Evolutionary conservation across 202 grass and related monocot genomes (phyloP), one percentile per base, ranked within the genome.

Genomic region (Setaria italica): DNA sequence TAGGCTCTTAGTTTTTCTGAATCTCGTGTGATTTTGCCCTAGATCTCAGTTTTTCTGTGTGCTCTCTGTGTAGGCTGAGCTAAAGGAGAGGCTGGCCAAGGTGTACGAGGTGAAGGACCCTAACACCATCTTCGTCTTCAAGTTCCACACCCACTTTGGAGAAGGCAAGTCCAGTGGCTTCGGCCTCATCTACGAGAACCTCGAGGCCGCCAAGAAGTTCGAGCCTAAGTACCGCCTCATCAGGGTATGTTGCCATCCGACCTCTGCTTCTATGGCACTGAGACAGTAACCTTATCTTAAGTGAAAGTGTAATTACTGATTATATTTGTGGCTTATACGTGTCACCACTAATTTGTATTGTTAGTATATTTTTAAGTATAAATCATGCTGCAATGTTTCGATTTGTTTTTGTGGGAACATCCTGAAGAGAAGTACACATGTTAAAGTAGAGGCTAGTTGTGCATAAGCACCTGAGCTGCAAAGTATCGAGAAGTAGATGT

Each of bases 201-300:
- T 93, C 8, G 91, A 93, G 13, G 89, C 81, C 2, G 88, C 91
- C 53, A 93, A 93, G 86, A 93, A 91, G 79, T 93, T 53, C 53
- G 91, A 93, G 70, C 91, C 91, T 82, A 93, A 93, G 71, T 93
- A 93, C 86, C 88, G 91, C 51, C 91, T 93, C 73, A 93, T 93
- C 73, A 88, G 91, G 88, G 91, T 93, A 88, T 80, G 88, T 49
- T n/a, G 11, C 73, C 9, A 29, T 39, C 41, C 41, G 20, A 7
- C 3, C 10, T 21, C n/a, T 77, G 33, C 16, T 43, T 72, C 50
- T 41, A 35, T 48, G n/a, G 0, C 29, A 15, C 54, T 9, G 59
- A 16, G 35, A 12, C 47, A 32, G 15, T 43, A 19, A 20, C 5
- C 5, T 79, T 59, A 16, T 2, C 2, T 6, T 8, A 34, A 7